Conservation (phyloP, 2,329 filamentous ascomycete genomes). For the Malbranchea cinnamomea region DNA sequence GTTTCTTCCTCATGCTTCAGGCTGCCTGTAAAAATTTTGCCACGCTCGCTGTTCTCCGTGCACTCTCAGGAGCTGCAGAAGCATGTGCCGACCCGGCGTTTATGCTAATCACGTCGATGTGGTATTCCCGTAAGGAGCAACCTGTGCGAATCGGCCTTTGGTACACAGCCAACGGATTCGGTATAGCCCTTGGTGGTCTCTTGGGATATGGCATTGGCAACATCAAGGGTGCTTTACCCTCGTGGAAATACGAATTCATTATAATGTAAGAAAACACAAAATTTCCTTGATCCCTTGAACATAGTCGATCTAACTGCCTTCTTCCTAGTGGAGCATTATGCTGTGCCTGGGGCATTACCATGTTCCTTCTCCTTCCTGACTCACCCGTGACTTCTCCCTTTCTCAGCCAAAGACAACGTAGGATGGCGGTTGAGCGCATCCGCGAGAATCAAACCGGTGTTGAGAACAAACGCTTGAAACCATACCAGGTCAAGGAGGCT, state of each 20-base stretch:
- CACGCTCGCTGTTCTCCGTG: slow-evolving; percentile 41
- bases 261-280: slow-evolving; percentile 32
- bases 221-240: slow-evolving; percentile 40
- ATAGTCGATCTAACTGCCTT: neutral
- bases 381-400: slow-evolving; percentile 40
- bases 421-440: slow-evolving; percentile 41
- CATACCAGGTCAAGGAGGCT: slow-evolving; percentile 40
- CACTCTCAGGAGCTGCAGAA: slow-evolving; percentile 42
- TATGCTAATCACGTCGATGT: slow-evolving; percentile 52
- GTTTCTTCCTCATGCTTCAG: slow-evolving; percentile 37
- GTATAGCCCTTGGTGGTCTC: slow-evolving; percentile 43
- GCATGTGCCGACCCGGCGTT: slow-evolving; percentile 45
- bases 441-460: slow-evolving; percentile 44
- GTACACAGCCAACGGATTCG: slow-evolving; percentile 45
- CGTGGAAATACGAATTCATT: slow-evolving; percentile 55
- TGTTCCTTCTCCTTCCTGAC: slow-evolving; percentile 43
- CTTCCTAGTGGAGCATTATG: slow-evolving; percentile 35
- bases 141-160: slow-evolving; percentile 45
- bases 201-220: slow-evolving; percentile 47
- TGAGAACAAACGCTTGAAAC: slow-evolving; percentile 42
- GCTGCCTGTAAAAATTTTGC: slow-evolving; percentile 40
- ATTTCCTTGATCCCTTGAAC: neutral
- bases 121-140: slow-evolving; percentile 48
- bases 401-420: slow-evolving; percentile 36
- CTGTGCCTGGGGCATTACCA: slow-evolving; percentile 43